A percentile compares a stretch with the other conserved stretches of the same genome.
phyloP scores from a whole-genome alignment of 352 stramenopile species.

The Halophytophthora batemanensis region DNA sequence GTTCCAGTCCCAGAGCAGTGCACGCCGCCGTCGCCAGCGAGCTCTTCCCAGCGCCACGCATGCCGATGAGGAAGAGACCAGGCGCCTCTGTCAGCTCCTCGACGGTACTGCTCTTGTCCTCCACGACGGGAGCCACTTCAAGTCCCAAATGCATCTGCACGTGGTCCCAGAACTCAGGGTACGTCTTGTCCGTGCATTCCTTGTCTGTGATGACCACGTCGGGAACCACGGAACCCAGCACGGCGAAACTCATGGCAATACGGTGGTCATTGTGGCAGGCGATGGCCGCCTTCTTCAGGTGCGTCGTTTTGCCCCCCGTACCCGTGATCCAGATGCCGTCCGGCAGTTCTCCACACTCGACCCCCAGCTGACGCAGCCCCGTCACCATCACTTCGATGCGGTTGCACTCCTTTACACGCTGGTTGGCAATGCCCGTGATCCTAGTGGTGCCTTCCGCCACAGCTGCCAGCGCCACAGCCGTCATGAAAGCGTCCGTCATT shows the following conservation, averaged over 20 bases:
- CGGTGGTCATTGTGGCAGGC: slow-evolving; percentile 97
- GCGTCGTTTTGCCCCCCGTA: slow-evolving; percentile 40
- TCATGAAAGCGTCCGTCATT: slow-evolving; percentile 99
- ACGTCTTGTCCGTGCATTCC: slow-evolving; percentile 97
- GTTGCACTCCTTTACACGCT: slow-evolving; percentile 98
- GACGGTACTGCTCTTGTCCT: slow-evolving; percentile 11
- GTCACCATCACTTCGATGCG: slow-evolving; percentile 97
- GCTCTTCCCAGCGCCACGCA: slow-evolving; percentile 85
- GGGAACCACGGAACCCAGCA: slow-evolving; percentile 87
- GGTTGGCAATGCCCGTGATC: slow-evolving; percentile 98
- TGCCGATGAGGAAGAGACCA: slow-evolving; percentile 81
- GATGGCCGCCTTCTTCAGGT: slow-evolving; percentile 61
- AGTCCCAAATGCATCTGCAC: slow-evolving; percentile 62
- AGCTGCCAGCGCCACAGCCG: slow-evolving; percentile 91
- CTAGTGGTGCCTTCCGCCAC: slow-evolving; percentile 95
- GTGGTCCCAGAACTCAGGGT: slow-evolving; percentile 95
- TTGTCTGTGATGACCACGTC: slow-evolving; percentile 97
- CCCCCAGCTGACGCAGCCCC: slow-evolving; percentile 94
- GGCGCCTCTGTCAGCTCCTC: slow-evolving; percentile 19
- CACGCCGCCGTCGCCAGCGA: slow-evolving; percentile 65
- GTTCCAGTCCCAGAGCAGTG: slow-evolving; percentile 38
- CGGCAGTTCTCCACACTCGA: slow-evolving; percentile 68
- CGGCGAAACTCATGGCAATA: slow-evolving; percentile 98
- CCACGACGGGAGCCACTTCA: slow-evolving; percentile 45
- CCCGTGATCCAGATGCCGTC: slow-evolving; percentile 83